phyloP scores from a whole-genome alignment of 1,284 basidiomycete species.

The Microbotryomycetes sp. region DNA sequence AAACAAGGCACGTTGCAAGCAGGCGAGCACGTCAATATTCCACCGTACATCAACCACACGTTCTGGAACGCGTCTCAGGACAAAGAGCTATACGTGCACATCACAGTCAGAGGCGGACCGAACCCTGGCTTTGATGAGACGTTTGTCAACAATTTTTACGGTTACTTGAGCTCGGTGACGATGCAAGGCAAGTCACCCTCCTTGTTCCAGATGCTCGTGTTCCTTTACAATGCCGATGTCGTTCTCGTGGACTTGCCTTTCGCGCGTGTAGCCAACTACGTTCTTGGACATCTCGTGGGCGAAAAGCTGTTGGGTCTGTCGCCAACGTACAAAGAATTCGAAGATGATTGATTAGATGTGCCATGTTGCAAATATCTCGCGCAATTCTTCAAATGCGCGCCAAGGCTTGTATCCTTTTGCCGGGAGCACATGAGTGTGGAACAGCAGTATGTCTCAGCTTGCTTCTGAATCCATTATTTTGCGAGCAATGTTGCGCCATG shows the following conservation, averaged over 20 bases:
- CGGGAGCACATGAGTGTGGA: no score
- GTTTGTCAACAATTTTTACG: constrained; percentile 41
- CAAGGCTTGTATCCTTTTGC: no score
- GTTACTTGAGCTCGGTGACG: constrained; percentile 36
- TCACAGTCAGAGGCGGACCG: constrained; percentile 39
- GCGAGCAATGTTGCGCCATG: no score
- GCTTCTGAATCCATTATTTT: no score
- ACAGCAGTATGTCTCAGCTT: no score
- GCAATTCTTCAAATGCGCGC: no score
- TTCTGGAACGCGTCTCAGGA: constrained; percentile 40
- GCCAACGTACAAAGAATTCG: constrained; percentile 5
- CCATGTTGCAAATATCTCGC: neutral
- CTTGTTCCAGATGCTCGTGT: constrained; percentile 41
- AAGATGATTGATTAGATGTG: neutral
- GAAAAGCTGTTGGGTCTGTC: neutral
- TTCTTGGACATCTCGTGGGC: neutral
- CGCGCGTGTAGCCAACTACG: neutral
- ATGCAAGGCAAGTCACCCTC: constrained; percentile 35
- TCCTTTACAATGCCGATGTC: constrained; percentile 40
- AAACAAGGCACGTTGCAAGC: constrained; percentile 37
- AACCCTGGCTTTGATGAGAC: constrained; percentile 41
- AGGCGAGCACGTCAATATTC: constrained; percentile 38
- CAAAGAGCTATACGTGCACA: constrained; percentile 39
- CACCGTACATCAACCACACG: constrained; percentile 39
- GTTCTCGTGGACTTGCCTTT: constrained; percentile 38